Evolutionary conservation across 768 basidiomycete species (phyloP).

Genomic region (Trametes meyenii): DNA sequence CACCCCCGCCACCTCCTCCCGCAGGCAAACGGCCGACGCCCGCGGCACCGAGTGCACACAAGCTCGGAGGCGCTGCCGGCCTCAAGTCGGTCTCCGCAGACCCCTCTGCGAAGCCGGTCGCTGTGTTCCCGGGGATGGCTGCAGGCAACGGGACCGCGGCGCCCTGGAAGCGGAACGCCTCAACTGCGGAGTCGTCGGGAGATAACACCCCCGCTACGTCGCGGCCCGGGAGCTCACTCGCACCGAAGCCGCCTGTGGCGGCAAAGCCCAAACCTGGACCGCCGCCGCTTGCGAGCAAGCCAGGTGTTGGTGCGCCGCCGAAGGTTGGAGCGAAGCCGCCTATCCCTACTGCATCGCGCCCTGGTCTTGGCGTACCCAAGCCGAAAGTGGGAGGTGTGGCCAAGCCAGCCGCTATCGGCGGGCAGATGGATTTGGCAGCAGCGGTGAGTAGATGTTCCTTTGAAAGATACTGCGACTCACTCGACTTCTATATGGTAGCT

Average conservation of each 20-base stretch:
- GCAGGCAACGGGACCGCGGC: constrained; percentile 67
- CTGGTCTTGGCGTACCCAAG: constrained; percentile 40
- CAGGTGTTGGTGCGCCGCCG: constrained; percentile 40
- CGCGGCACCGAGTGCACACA: constrained; percentile 38
- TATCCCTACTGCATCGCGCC: constrained; percentile 60
- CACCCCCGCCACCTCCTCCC: constrained; percentile 60
- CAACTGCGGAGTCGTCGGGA: constrained; percentile 31
- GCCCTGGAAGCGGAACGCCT: constrained; percentile 68
- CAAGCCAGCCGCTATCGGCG: constrained; percentile 49
- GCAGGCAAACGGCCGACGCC: constrained; percentile 43
- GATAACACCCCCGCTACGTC: constrained; percentile 49
- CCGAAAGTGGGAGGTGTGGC: constrained; percentile 45
- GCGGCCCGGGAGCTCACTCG: constrained; percentile 53
- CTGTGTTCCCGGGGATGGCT: constrained; percentile 80
- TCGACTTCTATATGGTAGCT: constrained; percentile 46
- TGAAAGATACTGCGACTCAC: neutral
- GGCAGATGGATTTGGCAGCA: constrained; percentile 82
- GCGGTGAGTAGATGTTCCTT: constrained; percentile 53
- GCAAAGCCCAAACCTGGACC: constrained; percentile 67
- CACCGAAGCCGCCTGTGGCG: constrained; percentile 53
- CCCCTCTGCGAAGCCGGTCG: constrained; percentile 71
- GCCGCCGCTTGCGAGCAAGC: constrained; percentile 59
- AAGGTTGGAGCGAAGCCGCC: constrained; percentile 62
- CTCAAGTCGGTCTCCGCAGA: constrained; percentile 54
- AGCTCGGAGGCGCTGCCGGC: constrained; percentile 20